Conservation (phyloP, 2,329 filamentous ascomycete genomes). For the Purpureocillium takamizusanense region DNA sequence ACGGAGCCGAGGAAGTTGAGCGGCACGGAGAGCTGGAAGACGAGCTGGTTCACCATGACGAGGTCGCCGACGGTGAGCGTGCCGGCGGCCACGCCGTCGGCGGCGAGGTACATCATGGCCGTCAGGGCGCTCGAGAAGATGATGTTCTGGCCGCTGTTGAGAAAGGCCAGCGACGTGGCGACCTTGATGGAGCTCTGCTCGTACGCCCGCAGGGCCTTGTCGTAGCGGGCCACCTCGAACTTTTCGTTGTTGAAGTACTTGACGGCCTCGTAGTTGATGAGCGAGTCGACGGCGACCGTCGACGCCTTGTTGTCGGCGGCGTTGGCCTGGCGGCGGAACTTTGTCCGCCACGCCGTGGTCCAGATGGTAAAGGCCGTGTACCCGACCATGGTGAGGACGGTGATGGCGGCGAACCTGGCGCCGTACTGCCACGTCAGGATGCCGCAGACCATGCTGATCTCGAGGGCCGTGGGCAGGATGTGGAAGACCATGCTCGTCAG, state of each 20-base stretch:
- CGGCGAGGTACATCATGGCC: conserved; percentile 96
- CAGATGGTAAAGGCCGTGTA: conserved; percentile 96
- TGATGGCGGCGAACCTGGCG: conserved; percentile 83
- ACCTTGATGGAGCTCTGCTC: conserved; percentile 96
- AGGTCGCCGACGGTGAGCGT: conserved; percentile 85
- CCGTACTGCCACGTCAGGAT: conserved; percentile 97
- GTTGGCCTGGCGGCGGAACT: conserved; percentile 91
- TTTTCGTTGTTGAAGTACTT: conserved; percentile 99
- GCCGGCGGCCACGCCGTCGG: conserved; percentile 76
- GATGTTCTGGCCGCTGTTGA: conserved; percentile 93
- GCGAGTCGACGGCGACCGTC: conserved; percentile 88
- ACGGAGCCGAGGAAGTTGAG: conserved; percentile 98
- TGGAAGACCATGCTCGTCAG: conserved; percentile 98
- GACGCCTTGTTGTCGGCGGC: conserved; percentile 93
- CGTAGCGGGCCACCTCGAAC: conserved; percentile 86
- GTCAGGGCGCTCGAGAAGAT: conserved; percentile 94
- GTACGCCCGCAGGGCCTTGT: conserved; percentile 76
- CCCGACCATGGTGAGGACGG: conserved; percentile 78
- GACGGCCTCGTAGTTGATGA: conserved; percentile 98
- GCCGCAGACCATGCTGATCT: conserved; percentile 92
- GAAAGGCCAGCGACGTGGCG: conserved; percentile 80
- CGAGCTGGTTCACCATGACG: conserved; percentile 97
- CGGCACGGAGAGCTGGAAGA: conserved; percentile 94
- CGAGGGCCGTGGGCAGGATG: conserved; percentile 83
- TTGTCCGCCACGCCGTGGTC: conserved; percentile 94